Conservation (phyloP, 371 early-diverging fungal species). For the Actinomortierella wolfii region DNA sequence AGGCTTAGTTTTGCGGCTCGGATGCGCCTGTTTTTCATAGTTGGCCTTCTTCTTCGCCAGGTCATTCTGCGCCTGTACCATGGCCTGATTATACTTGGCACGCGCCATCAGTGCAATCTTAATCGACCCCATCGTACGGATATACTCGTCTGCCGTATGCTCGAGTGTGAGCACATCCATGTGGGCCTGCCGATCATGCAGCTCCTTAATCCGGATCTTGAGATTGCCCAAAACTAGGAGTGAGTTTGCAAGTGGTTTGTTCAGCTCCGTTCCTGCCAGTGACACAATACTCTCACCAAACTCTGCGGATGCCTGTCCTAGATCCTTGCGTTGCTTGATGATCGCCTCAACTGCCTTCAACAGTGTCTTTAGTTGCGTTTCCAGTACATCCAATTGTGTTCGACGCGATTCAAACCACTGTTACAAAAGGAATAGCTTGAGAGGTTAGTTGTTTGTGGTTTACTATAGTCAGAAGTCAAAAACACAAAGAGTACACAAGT, state of each 20-base stretch:
- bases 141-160: conserved; percentile 86
- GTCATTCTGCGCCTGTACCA: conserved; percentile 72
- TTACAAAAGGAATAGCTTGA: neutral
- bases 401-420: conserved; percentile 83
- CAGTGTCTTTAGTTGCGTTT: conserved; percentile 82
- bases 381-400: conserved; percentile 80
- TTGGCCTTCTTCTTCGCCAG: conserved; percentile 63
- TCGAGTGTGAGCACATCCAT: conserved; percentile 76
- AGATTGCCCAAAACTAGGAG: conserved; percentile 72
- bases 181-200: conserved; percentile 78
- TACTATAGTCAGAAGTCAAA: neutral
- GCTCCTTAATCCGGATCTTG: conserved; percentile 76
- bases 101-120: conserved; percentile 80
- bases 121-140: conserved; percentile 85
- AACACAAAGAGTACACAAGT: too few species aligned
- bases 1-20: conserved; percentile 58
- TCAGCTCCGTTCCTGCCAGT: conserved; percentile 77
- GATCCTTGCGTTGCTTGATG: conserved; percentile 82
- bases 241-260: conserved; percentile 65
- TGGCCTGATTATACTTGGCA: conserved; percentile 69
- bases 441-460: neutral
- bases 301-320: conserved; percentile 76
- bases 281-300: conserved; percentile 84
- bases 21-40: conserved; percentile 66
- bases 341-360: conserved; percentile 82